Evolutionary conservation across 495 filamentous ascomycete species (phyloP), one percentile per base, ranked within the genome.

Genomic region (Parathielavia appendiculata): DNA sequence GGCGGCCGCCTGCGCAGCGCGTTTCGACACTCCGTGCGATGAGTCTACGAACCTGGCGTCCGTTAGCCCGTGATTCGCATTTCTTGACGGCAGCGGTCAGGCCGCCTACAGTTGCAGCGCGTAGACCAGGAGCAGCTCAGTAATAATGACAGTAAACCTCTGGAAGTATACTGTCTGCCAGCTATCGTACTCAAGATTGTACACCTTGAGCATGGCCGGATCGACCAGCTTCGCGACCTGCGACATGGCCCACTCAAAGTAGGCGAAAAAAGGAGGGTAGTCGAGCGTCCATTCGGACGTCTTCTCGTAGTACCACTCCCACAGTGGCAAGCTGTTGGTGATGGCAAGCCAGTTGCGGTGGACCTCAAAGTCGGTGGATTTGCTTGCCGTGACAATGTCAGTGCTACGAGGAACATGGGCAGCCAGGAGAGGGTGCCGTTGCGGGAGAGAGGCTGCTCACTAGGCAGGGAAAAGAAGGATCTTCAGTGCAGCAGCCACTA

Each of bases 281-380:
- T 98, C 93, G 61, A 98, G 87, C 0, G 93, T 97, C 93, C 93
- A 98, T 87, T 96, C 88, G 11, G 93, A 97, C 3, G 91, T 95
- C 78, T 90, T 88, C 75, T 98, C 93, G 65, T 85, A 93, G 76
- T 97, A 97, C 92, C 92, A 98, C 66, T 93, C 80, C 75, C 88
- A 82, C 38, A 91, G 76, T 1, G 93, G 90, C 35, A 96, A 77
- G 26, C 88, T 96, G 74, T 95, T 80, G 3, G 93, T 96, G 54
- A 96, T 88, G 54, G 93, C 92, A 32, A 98, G 81, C 93, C 93
- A 98, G 75, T 97, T 97, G 54, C 93, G 86, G 72, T 97, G 93
- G 53, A 97, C 93, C 69, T 97, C 93, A 65, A 97, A 98, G 70
- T 98, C 93, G 60, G 92, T 97, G n/a, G 93, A 97, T 78, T 93